Base-by-base conservation (phyloP, 2,329 filamentous ascomycete genomes). In the Botrytis paeoniae region DNA sequence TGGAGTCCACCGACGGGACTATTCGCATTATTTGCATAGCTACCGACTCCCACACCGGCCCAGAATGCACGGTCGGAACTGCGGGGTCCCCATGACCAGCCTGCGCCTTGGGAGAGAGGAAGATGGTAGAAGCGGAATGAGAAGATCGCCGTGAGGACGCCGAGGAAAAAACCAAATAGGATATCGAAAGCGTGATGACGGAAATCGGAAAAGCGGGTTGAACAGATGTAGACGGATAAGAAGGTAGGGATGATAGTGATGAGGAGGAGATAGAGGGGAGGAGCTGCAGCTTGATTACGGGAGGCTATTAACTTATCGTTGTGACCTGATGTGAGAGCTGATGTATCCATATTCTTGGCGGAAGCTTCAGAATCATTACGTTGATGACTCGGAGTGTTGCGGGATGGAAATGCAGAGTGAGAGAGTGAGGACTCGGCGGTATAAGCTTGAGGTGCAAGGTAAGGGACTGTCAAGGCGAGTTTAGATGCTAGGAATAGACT, bases 101-200 rank as follows among this genome's bases (percentile, higher is more conserved):
- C 95, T 2, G 91, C 92, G 10, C 94, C 94, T n/a, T 87, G 86
- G 32, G 84, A 85, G 75, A 97, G 89, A 0, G 94, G 93, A 16
- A 96, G 84, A 80, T 98, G 94, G 80, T 97, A 98, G 84, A 91
- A 93, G 37, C 92, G 87, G 84, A 97, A 97, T 4, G 91, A 88
- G 77, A 95, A 89, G 80, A 91, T 90, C 32, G 93, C 88, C 54
- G 88, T 88, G 62, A 90, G 82, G 22, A 91, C 86, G 14, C 95
- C 95, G 75, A 98, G 92, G 20, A 92, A 76, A 72, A 91, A 92
- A n/a, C 95, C 95, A 75, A 92, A 93, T 3, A 98, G 83, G 76
- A 98, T 93, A 76, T 98, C 95, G 81, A 97, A 95, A n/a, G 91
- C 94, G 81, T 95, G 93, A 82, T 98, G 95, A 57, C 93, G 90